phyloP scores from a whole-genome alignment of 768 basidiomycete genomes.

The Cantharellus anzutake region DNA sequence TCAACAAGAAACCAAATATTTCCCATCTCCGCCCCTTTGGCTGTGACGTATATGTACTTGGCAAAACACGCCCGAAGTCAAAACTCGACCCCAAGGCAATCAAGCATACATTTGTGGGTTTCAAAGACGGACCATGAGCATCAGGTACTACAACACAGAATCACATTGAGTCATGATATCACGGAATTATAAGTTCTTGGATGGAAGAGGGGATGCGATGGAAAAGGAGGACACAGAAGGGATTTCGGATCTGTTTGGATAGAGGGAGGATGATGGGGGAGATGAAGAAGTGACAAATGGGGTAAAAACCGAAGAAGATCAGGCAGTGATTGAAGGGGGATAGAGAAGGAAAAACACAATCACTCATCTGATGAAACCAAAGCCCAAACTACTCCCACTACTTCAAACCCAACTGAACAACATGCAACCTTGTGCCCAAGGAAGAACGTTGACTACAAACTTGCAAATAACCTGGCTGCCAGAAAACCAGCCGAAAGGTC shows the following conservation, averaged over 20 bases:
- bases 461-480: not conserved
- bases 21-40: constrained; percentile 1
- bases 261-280: not conserved
- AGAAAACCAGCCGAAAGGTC: not conserved
- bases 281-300: not conserved
- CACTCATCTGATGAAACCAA: not conserved
- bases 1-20: constrained; percentile 3
- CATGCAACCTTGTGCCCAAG: not conserved
- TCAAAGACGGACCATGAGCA: not conserved
- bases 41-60: not conserved
- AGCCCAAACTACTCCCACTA: not conserved
- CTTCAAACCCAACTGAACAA: not conserved
- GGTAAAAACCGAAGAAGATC: no score
- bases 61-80: not conserved
- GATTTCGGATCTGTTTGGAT: no score
- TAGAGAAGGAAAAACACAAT: not conserved
- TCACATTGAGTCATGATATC: not conserved
- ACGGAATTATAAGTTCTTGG: no score
- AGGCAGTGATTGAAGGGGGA: no score
- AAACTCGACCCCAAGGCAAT: constrained; percentile 2
- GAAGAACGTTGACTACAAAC: not conserved
- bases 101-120: constrained; percentile 1
- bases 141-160: not conserved
- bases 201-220: no score
- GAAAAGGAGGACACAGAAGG: no score